Evolutionary conservation across 164 flowering plant species (phyloP).

Genomic region (Stephania japonica): DNA sequence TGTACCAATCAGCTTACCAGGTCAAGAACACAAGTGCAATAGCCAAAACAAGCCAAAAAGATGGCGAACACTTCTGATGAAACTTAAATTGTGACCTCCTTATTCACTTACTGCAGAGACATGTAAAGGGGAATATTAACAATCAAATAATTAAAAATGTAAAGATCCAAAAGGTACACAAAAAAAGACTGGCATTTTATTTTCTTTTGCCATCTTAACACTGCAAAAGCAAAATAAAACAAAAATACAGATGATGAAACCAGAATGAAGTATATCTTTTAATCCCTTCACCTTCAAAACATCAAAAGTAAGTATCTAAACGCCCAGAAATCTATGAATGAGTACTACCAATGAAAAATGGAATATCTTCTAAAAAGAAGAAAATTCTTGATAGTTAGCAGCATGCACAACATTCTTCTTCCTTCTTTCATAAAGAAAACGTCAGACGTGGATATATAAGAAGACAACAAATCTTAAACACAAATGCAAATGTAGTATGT

Average conservation of each 20-base stretch:
- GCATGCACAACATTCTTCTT: neutral
- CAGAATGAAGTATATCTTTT: neutral
- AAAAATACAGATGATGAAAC: neutral
- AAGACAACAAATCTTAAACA: neutral
- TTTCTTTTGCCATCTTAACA: no score
- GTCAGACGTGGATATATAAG: neutral
- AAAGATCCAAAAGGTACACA: no score
- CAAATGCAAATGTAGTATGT: slow-evolving; percentile 1
- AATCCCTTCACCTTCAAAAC: neutral
- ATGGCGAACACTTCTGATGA: neutral
- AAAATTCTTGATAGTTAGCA: neutral
- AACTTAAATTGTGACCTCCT: neutral
- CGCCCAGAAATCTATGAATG: neutral
- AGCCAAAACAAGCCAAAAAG: neutral
- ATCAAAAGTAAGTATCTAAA: neutral
- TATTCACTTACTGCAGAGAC: neutral
- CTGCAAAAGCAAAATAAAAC: no score
- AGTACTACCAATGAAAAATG: neutral
- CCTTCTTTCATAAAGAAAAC: neutral
- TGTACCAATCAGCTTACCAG: neutral
- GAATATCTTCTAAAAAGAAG: neutral
- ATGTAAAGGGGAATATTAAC: neutral
- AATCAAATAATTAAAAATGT: neutral
- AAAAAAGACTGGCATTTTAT: no score
- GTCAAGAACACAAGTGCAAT: neutral